Conservation (phyloP, 2,329 filamentous ascomycete genomes). For the Raffaelea albimanens region DNA sequence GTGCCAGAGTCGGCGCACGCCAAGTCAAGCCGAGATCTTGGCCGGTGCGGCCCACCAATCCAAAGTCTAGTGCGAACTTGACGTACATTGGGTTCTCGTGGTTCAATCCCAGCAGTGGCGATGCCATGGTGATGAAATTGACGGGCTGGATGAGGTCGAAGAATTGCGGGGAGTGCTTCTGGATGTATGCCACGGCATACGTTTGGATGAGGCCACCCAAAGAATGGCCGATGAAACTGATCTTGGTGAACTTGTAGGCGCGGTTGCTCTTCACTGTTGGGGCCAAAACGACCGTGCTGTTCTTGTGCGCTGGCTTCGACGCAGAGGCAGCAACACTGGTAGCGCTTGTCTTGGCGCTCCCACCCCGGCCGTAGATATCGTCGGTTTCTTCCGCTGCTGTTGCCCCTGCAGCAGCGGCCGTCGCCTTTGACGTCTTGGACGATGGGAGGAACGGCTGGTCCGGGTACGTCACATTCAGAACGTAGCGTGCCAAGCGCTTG, state of each 20-base stretch:
- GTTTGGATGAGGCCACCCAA: conserved; percentile 84
- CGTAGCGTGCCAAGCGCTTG: conserved; percentile 84
- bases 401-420: conserved; percentile 26
- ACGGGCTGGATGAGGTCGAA: conserved; percentile 78
- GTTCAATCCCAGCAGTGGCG: conserved; percentile 82
- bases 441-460: conserved; percentile 79
- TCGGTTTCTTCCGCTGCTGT: neutral
- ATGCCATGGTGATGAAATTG: conserved; percentile 83
- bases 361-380: neutral
- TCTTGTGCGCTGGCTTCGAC: conserved; percentile 27
- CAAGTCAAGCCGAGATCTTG: conserved; percentile 93
- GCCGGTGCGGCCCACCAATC: conserved; percentile 88
- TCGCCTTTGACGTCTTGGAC: conserved; percentile 38
- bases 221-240: conserved; percentile 90
- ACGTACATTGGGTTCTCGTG: conserved; percentile 98
- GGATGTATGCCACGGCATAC: conserved; percentile 91
- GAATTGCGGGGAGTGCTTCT: conserved; percentile 88
- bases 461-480: conserved; percentile 83
- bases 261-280: conserved; percentile 25
- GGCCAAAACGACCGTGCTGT: conserved; percentile 45
- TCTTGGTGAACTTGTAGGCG: conserved; percentile 80
- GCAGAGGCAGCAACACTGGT: conserved; percentile 4
- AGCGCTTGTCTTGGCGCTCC: neutral
- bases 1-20: conserved; percentile 76
- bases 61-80: conserved; percentile 93